These are phyloP conservation scores for Boletellus deceptivus DNA, from an alignment of 1,284 basidiomycete genomes.

Conservation along the genomic window DNA sequence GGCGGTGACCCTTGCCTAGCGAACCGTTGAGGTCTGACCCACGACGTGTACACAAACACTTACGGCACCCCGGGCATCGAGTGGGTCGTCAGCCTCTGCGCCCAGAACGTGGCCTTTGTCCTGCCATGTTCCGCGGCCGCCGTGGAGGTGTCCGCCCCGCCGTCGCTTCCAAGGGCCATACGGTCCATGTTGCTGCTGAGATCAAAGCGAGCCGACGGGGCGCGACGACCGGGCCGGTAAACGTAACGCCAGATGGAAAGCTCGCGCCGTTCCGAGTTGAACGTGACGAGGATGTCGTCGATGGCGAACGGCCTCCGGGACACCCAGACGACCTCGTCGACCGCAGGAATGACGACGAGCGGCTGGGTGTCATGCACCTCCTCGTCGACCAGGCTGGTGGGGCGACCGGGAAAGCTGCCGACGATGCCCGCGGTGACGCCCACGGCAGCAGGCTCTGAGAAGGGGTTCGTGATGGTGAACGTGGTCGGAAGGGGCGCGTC, in stretches of 20 bases:
- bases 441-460: constrained; percentile 72
- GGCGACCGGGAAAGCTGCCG: constrained; percentile 41
- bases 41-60: constrained; percentile 30
- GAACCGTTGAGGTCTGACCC: not conserved
- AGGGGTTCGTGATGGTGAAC: constrained; percentile 74
- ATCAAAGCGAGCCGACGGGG: constrained; percentile 54
- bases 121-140: constrained; percentile 52
- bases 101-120: constrained; percentile 69
- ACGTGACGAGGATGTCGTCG: constrained; percentile 55
- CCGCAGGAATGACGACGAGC: constrained; percentile 51
- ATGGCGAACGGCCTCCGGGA: constrained; percentile 46
- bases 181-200: constrained; percentile 61
- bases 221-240: constrained; percentile 44
- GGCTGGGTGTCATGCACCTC: constrained; percentile 49
- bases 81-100: constrained; percentile 55
- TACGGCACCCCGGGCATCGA: constrained; percentile 52
- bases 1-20: constrained; percentile 16
- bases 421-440: constrained; percentile 58
- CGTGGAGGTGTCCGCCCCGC: constrained; percentile 40
- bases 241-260: constrained; percentile 72
- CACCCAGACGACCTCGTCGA: constrained; percentile 63
- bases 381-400: constrained; percentile 50
- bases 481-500: constrained; percentile 70
- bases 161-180: constrained; percentile 51
- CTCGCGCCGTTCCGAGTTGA: constrained; percentile 49